Base-by-base conservation (phyloP, 1,284 basidiomycete genomes). In the Trametes versicolor region DNA sequence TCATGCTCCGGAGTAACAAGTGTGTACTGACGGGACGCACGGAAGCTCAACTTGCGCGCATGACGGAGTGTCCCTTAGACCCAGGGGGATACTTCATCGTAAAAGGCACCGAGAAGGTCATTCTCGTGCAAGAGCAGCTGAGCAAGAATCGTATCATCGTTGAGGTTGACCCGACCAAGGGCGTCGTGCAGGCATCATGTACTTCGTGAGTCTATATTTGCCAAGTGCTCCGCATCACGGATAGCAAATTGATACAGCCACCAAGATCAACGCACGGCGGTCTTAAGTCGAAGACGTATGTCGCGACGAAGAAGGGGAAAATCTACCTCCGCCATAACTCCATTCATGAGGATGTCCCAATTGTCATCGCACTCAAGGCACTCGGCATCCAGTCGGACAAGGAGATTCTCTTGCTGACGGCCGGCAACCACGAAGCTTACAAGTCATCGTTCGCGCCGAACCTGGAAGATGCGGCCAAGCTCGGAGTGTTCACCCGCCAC, bases 111-210 rank as follows among this genome's bases (percentile, higher is more conserved):
- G 98, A 99, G 80, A 99, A 99, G 82, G 98, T 99, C 73, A 99
- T 99, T 70, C 85, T 99, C 64, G 97, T 99, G 1, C 98, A 99
- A 78, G 98, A 99, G 78, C 98, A 99, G 80, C 82, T 99, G 73
- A 97, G 95, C 84, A 99, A 99, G 84, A 99, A 99, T 80, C 89
- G 98, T 64, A 99, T 99, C 76, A 98, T 99, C 69, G 97, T 99
- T 69, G 98, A 99, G 82, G 93, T 92, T 43, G 94, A 99, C 79
- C 81, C 87, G 8, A 91, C 92, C 52, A 99, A 99, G 80, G 95
- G 95, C 17, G 83, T 94, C 51, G 97, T 99, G 0, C 95, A 96
- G 74, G 97, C 98, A 10, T 97, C 96, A 21, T 99, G 98, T 80
- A 99, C 98, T 54, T 97, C 95, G 93, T 96, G 74, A 78, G 93